phyloP scores from a whole-genome alignment of 495 filamentous ascomycete species.

The Penicillium waksmanii region DNA sequence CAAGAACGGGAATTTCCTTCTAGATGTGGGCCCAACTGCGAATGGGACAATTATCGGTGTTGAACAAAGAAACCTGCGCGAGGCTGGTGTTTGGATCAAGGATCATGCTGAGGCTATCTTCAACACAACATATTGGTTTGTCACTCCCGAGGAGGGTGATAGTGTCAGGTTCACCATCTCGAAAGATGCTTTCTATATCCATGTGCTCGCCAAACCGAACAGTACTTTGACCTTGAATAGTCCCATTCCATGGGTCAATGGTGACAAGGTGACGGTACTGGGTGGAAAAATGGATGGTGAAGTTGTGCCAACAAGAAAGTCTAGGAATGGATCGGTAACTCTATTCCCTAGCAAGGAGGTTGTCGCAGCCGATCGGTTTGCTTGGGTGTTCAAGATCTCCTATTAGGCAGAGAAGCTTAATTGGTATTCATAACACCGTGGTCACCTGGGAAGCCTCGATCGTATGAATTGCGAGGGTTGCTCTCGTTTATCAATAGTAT shows the following conservation, averaged over 20 bases:
- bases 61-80: slow-evolving; percentile 47
- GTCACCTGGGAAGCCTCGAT: too few species aligned
- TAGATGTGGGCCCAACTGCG: slow-evolving; percentile 57
- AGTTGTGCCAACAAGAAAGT: slow-evolving; percentile 20
- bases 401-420: slow-evolving; percentile 21
- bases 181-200: slow-evolving; percentile 56
- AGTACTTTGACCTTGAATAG: slow-evolving; percentile 40
- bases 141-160: slow-evolving; percentile 50
- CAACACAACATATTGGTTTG: slow-evolving; percentile 61
- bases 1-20: slow-evolving; percentile 61
- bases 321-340: slow-evolving; percentile 28
- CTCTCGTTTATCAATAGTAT: neutral
- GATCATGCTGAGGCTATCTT: slow-evolving; percentile 56
- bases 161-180: slow-evolving; percentile 55
- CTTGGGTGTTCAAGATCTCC: slow-evolving; percentile 56
- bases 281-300: slow-evolving; percentile 43
- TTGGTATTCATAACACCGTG: too few species aligned
- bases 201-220: slow-evolving; percentile 47
- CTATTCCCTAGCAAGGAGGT: slow-evolving; percentile 35
- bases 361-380: slow-evolving; percentile 43
- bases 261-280: slow-evolving; percentile 50
- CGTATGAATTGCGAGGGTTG: neutral
- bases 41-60: slow-evolving; percentile 55
- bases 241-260: slow-evolving; percentile 48
- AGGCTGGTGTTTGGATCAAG: slow-evolving; percentile 56